These are phyloP conservation scores for Tolypocladium guangdongense DNA, from an alignment of 2,329 filamentous ascomycete genomes.

Conservation along the genomic window DNA sequence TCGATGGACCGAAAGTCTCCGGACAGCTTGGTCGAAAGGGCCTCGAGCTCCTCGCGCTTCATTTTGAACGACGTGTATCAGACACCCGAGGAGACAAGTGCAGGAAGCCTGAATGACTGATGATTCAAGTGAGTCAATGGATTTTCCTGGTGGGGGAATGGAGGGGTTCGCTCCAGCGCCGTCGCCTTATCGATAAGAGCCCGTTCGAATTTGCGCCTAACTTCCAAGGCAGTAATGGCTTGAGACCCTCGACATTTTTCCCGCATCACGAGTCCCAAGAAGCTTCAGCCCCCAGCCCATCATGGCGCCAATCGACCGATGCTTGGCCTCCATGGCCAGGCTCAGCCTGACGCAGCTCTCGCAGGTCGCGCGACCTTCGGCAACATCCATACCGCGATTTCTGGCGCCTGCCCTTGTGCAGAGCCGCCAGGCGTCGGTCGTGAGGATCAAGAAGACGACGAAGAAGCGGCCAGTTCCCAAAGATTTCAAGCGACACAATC, in stretches of 20 bases:
- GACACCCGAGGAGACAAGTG: background rate
- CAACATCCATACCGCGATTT: slow-evolving; percentile 35
- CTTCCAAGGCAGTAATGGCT: slow-evolving; percentile 12
- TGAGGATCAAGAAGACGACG: slow-evolving; percentile 38
- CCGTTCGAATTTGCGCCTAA: slow-evolving; percentile 11
- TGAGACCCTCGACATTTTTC: background rate
- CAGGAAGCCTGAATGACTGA: background rate
- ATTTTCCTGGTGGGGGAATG: slow-evolving; percentile 13
- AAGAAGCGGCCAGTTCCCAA: slow-evolving; percentile 54
- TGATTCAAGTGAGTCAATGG: slow-evolving; percentile 11
- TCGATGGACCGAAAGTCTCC: slow-evolving; percentile 78
- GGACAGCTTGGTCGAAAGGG: slow-evolving; percentile 38
- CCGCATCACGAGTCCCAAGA: slow-evolving; percentile 5
- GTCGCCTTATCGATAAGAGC: slow-evolving; percentile 13
- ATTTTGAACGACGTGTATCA: slow-evolving; percentile 23
- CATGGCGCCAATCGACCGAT: slow-evolving; percentile 43
- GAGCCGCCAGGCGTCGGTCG: slow-evolving; percentile 28
- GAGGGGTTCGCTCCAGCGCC: slow-evolving; percentile 9
- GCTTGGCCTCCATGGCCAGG: slow-evolving; percentile 43
- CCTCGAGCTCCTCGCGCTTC: slow-evolving; percentile 46
- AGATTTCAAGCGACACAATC: slow-evolving; percentile 52
- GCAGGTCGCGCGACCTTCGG: slow-evolving; percentile 29
- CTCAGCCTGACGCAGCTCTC: slow-evolving; percentile 30
- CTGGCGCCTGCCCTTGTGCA: slow-evolving; percentile 36
- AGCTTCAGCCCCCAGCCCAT: slow-evolving; percentile 16